Percentiles rank a stretch among this genome's conserved stretches.
These are phyloP conservation scores for Acarospora socialis DNA, from an alignment of 2,329 filamentous ascomycete species.

Conservation along the genomic window DNA sequence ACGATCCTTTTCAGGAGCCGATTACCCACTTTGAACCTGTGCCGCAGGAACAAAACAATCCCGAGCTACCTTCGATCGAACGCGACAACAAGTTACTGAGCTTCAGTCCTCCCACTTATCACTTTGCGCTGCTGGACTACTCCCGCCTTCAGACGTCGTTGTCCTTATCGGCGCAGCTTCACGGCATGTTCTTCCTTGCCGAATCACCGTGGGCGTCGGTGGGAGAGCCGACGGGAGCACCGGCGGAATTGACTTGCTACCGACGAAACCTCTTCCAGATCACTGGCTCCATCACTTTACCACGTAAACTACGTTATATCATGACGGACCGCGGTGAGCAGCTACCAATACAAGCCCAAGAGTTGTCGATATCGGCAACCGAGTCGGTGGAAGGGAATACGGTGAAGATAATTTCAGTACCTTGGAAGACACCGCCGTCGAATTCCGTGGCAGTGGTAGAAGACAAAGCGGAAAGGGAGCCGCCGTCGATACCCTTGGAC, in stretches of 20 bases:
- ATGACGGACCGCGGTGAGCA: slow-evolving; percentile 74
- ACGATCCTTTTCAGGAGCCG: slow-evolving; percentile 39
- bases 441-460: slow-evolving; percentile 42
- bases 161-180: slow-evolving; percentile 46
- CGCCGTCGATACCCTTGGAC: slow-evolving; percentile 63
- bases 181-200: slow-evolving; percentile 56
- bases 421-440: slow-evolving; percentile 89
- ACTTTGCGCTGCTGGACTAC: slow-evolving; percentile 46
- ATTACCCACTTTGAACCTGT: slow-evolving; percentile 28
- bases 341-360: slow-evolving; percentile 66
- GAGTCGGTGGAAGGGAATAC: slow-evolving; percentile 88
- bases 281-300: slow-evolving; percentile 73
- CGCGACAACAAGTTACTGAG: slow-evolving; percentile 58
- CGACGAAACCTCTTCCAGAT: slow-evolving; percentile 92
- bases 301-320: slow-evolving; percentile 62
- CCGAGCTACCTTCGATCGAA: slow-evolving; percentile 44
- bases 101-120: slow-evolving; percentile 51
- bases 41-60: slow-evolving; percentile 30
- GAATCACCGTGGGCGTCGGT: slow-evolving; percentile 48
- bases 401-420: slow-evolving; percentile 89
- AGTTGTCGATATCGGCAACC: slow-evolving; percentile 79
- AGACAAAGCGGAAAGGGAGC: slow-evolving; percentile 68
- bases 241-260: slow-evolving; percentile 83
- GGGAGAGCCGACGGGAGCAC: slow-evolving; percentile 36
- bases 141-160: slow-evolving; percentile 41